phyloP scores from a whole-genome alignment of 108 stramenopile species.

The Aurantiochytrium sp. region DNA sequence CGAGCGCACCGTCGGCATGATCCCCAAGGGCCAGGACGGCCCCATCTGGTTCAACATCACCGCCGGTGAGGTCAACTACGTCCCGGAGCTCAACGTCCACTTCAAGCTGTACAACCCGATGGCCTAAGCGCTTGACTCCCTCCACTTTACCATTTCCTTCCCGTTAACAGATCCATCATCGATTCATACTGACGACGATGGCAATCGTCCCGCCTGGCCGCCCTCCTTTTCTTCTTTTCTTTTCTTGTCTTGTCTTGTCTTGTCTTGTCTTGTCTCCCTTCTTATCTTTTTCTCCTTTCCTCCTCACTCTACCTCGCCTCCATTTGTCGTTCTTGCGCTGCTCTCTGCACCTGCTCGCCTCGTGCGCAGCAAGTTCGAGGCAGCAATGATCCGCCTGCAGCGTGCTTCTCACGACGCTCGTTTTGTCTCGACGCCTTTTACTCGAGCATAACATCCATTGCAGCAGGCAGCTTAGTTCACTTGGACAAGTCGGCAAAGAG shows the following conservation, averaged over 20 bases:
- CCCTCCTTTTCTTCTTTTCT: background rate
- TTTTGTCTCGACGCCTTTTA: no score
- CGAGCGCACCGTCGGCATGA: conserved; percentile 8
- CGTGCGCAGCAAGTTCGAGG: no score
- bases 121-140: background rate
- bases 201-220: background rate
- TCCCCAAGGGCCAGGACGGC: conserved; percentile 1
- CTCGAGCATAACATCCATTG: no score
- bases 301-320: background rate
- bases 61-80: background rate
- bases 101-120: conserved; percentile 20
- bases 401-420: no score
- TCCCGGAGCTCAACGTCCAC: background rate
- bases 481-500: no score
- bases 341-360: no score
- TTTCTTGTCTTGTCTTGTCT: background rate
- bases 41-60: conserved; percentile 9
- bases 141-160: background rate
- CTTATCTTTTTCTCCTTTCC: background rate
- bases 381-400: no score
- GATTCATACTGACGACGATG: background rate
- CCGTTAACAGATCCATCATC: background rate
- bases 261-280: background rate
- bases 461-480: no score
- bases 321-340: no score